Percentiles rank a stretch among this genome's conserved stretches.
phyloP scores from a whole-genome alignment of 1,139 yeast genomes.

The Hemisphaericaspora lyxosophila region DNA sequence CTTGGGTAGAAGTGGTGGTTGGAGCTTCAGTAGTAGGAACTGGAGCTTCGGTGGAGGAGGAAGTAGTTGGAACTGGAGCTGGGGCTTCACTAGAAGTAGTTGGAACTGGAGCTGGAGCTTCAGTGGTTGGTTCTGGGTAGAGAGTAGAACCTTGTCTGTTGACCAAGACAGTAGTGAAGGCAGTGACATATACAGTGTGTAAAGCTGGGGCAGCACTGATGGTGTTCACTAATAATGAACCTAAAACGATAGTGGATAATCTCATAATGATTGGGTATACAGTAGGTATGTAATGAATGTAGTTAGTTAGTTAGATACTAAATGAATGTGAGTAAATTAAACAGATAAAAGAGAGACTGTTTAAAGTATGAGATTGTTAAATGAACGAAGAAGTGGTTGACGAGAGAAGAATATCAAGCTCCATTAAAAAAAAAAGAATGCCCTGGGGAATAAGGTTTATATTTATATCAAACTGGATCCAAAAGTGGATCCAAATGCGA shows the following conservation, averaged over 20 bases:
- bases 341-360: slow-evolving; percentile 5
- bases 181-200: slow-evolving; percentile 18
- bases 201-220: slow-evolving; percentile 22
- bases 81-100: slow-evolving; percentile 18
- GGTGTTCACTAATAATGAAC: slow-evolving; percentile 14
- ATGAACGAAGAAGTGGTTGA: slow-evolving; percentile 3
- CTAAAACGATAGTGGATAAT: slow-evolving; percentile 14
- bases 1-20: slow-evolving; percentile 12
- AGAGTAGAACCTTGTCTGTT: slow-evolving; percentile 12
- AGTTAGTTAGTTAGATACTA: slow-evolving; percentile 1
- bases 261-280: too few relatives aligned
- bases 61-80: slow-evolving; percentile 23
- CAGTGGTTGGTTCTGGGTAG: slow-evolving; percentile 8
- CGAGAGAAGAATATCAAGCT: background rate
- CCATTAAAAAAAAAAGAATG: background rate
- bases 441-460: too few relatives aligned
- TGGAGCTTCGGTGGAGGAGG: slow-evolving; percentile 5
- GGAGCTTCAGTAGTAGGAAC: slow-evolving; percentile 12
- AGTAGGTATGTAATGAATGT: slow-evolving; percentile 10
- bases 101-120: slow-evolving; percentile 13
- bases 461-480: too few relatives aligned
- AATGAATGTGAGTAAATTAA: slow-evolving; percentile 2
- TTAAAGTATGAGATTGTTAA: background rate
- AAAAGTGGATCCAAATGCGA: too few relatives aligned
- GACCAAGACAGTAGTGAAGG: slow-evolving; percentile 18